phyloP scores from a whole-genome alignment of 352 stramenopile genomes.

The Pythium coloratum region DNA sequence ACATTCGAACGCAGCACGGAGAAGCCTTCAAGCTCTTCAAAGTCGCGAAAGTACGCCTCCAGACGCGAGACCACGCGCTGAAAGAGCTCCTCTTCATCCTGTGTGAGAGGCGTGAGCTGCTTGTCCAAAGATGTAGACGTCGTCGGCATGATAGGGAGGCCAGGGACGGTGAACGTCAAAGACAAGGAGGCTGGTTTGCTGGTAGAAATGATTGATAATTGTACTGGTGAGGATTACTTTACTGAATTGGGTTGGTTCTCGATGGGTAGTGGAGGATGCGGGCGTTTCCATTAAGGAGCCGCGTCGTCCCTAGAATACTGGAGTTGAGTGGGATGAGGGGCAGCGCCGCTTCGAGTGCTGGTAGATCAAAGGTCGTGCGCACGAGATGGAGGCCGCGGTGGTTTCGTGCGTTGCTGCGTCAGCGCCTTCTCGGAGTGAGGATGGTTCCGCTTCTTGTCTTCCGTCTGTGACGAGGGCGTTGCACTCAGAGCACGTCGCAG shows the following conservation, averaged over 20 bases:
- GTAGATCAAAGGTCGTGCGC: constrained; percentile 1
- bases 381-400: background rate
- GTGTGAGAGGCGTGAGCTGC: constrained; percentile 30
- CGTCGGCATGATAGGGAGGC: constrained; percentile 23
- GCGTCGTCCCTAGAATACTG: background rate
- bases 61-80: constrained; percentile 30
- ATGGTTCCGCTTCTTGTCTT: background rate
- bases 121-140: constrained; percentile 17
- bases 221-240: background rate
- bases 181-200: background rate
- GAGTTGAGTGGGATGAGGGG: background rate
- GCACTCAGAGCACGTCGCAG: constrained; percentile 54
- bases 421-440: background rate
- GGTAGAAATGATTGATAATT: background rate
- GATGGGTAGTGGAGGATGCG: constrained; percentile 2
- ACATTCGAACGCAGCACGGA: constrained; percentile 33
- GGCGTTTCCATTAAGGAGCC: constrained; percentile 2
- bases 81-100: constrained; percentile 40
- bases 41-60: constrained; percentile 35
- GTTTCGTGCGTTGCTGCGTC: background rate
- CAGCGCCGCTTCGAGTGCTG: background rate
- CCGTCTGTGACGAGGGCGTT: background rate
- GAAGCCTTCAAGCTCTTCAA: constrained; percentile 50
- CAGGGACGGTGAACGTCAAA: background rate
- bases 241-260: constrained; percentile 4